Evolutionary conservation across 1,284 basidiomycete genomes (phyloP).

Genomic region (Puccinia triticina): DNA sequence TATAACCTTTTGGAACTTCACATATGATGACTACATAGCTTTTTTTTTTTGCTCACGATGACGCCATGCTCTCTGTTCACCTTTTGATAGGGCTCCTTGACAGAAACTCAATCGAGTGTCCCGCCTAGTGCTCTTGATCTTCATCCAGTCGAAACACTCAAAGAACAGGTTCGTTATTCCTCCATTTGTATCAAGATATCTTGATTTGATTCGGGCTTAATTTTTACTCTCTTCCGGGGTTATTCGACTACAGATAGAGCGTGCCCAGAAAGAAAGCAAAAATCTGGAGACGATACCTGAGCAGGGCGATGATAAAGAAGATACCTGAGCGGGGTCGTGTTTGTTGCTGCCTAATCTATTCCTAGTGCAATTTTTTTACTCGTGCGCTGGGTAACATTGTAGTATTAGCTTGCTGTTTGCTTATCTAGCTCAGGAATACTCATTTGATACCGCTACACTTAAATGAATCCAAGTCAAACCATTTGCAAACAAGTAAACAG

Average conservation of each 20-base stretch:
- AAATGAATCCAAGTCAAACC: no score
- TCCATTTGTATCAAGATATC: not conserved
- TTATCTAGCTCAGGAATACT: no score
- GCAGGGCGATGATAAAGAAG: not conserved
- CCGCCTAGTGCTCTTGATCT: slow-evolving; percentile 36
- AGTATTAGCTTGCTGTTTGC: no score
- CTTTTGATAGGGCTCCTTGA: slow-evolving; percentile 36
- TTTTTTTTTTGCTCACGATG: not conserved
- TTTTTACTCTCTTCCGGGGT: not conserved
- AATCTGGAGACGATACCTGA: not conserved
- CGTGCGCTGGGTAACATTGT: no score
- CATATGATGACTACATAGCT: not conserved
- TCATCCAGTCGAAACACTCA: slow-evolving; percentile 24
- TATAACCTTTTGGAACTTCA: not conserved
- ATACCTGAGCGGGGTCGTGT: not conserved
- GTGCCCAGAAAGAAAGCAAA: slow-evolving; percentile 7
- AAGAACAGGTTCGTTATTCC: slow-evolving; percentile 10
- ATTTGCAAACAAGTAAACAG: no score
- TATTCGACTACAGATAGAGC: not conserved
- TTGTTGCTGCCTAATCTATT: no score
- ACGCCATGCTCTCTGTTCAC: not conserved
- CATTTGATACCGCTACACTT: no score
- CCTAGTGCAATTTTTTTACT: no score
- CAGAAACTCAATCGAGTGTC: slow-evolving; percentile 49
- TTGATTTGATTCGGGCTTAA: not conserved